phyloP scores from a whole-genome alignment of 768 basidiomycete genomes.

The Lactarius psammicola region DNA sequence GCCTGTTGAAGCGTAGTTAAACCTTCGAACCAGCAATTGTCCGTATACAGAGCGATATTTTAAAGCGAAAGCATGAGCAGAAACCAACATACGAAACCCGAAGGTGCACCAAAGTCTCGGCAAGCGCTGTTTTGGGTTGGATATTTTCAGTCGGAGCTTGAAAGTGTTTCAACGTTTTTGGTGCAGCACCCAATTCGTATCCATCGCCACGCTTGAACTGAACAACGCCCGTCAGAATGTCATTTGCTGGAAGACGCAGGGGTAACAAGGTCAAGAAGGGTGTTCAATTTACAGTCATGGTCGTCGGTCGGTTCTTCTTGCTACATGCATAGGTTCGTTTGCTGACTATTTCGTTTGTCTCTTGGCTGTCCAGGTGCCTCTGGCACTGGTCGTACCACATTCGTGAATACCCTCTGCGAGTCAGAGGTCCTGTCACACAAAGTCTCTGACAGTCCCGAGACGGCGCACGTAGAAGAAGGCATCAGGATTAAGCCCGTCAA shows the following conservation, averaged over 20 bases:
- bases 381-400: conserved; percentile 96
- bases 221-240: conserved; percentile 48
- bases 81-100: conserved; percentile 8
- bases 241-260: conserved; percentile 81
- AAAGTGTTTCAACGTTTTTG: conserved; percentile 29
- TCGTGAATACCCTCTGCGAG: conserved; percentile 99
- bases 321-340: conserved; percentile 9
- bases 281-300: conserved; percentile 97
- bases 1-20: not conserved
- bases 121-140: not conserved
- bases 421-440: conserved; percentile 89
- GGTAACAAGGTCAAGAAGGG: conserved; percentile 99
- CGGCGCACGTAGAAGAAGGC: conserved; percentile 91
- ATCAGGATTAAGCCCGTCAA: conserved; percentile 94
- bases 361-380: conserved; percentile 69
- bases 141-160: conserved; percentile 26
- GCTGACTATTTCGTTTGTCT: conserved; percentile 17
- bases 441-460: conserved; percentile 76
- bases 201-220: conserved; percentile 30
- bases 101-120: not conserved
- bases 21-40: not conserved
- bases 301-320: conserved; percentile 72
- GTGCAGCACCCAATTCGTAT: conserved; percentile 25
- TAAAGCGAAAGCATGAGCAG: conserved; percentile 11
- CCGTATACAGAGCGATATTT: not conserved